Percentiles rank a stretch among this genome's conserved stretches.
These are phyloP conservation scores for Pedinophyceae sp. DNA, from an alignment of 139 green algal species.

Conservation along the genomic window DNA sequence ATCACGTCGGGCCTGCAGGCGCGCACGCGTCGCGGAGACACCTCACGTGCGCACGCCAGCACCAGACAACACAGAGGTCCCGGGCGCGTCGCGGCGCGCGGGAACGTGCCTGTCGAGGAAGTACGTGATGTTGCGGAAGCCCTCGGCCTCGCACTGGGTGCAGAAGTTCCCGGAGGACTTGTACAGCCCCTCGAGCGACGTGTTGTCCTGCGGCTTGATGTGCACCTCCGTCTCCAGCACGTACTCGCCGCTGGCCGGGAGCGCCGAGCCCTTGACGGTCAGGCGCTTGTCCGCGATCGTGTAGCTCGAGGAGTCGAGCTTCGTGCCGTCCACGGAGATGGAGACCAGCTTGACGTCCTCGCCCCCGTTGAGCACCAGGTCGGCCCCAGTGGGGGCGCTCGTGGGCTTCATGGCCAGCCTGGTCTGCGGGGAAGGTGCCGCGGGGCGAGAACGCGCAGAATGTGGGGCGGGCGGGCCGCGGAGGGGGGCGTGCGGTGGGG, in stretches of 20 bases:
- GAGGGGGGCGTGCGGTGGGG: not conserved
- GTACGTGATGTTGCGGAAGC: conserved; percentile 95
- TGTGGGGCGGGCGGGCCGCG: not conserved
- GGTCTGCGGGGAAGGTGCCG: not conserved
- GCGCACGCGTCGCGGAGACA: no score
- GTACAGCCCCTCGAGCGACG: conserved; percentile 86
- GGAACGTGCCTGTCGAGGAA: conserved; percentile 65
- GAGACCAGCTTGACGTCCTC: conserved; percentile 37
- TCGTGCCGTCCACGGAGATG: conserved; percentile 27
- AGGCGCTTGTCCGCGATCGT: conserved; percentile 10
- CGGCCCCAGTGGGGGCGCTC: conserved; percentile 9
- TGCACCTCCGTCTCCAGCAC: conserved; percentile 46
- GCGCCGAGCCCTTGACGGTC: conserved; percentile 11
- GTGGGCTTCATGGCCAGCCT: not conserved
- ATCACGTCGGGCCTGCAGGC: conserved; percentile 34
- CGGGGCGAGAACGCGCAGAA: no score
- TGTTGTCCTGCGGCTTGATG: conserved; percentile 86
- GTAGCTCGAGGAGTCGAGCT: conserved; percentile 13
- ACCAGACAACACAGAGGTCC: no score
- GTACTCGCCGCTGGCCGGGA: conserved; percentile 25
- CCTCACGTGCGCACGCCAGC: no score
- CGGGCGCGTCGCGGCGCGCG: no score
- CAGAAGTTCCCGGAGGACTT: conserved; percentile 89
- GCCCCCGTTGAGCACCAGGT: conserved; percentile 9
- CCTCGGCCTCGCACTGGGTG: conserved; percentile 96